Evolutionary conservation across 371 early-diverging fungal genomes (phyloP), one percentile per base, ranked within the genome.

Genomic region (Saksenaea vasiformis): DNA sequence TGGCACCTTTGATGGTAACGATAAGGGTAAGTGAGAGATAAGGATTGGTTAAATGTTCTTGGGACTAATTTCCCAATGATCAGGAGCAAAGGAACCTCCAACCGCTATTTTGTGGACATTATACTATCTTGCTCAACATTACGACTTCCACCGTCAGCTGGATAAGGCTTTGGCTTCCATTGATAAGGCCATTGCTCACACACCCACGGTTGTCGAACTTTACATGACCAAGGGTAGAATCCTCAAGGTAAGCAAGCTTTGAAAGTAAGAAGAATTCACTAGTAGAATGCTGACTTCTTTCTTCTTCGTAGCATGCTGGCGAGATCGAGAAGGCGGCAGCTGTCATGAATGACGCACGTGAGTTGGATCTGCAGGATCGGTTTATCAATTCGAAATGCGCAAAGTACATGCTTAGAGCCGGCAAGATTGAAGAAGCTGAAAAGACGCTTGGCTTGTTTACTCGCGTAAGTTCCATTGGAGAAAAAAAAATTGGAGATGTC

Each of bases 171-270:
- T 96, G 65, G 77, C 76, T 47, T 75, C 76, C 60, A 93, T 96
- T 41, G 85, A 96, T 43, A 84, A 85, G 58, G 97, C 96, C 4
- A 91, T 95, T 67, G 84, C 83, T 19, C 92, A 92, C 59, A 90
- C 92, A 5, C 95, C 94, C 5, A 94, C 93, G 9, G 79, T 93
- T 5, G 95, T 96, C 3, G 98, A 98, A 71, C 85, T 95, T 43
- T 85, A 90, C 58, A 94, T 96, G 93, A 87, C 92, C 54, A 93
- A 95, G 78, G 98, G 93, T n/a, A 85, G 93, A 69, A 93, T 98
- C 47, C 79, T 90, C 68, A 98, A 98, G 86, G 87, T 87, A 67
- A n/a, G n/a, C n/a, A n/a, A n/a, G n/a, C n/a, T n/a, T n/a, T n/a
- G n/a, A n/a, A n/a, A n/a, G n/a, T n/a, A n/a, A n/a, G n/a, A n/a